phyloP scores from a whole-genome alignment of 2,329 filamentous ascomycete species.

The Sporothrix schenckii region DNA sequence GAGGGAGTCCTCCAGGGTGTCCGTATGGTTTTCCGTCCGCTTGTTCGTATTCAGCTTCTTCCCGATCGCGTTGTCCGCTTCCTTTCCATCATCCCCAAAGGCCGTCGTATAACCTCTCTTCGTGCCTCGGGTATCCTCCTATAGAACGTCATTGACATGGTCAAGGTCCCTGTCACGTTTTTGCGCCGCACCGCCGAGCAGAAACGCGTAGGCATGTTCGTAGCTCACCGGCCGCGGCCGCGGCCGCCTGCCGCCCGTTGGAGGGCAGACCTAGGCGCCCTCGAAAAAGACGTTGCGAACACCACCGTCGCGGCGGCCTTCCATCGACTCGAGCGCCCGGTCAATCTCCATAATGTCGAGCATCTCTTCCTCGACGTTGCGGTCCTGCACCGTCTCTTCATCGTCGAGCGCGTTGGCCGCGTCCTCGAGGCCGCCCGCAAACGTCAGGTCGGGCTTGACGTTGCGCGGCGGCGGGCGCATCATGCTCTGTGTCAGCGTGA shows the following conservation, averaged over 20 bases:
- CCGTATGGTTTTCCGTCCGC: background rate
- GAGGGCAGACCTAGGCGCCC: constrained; percentile 32
- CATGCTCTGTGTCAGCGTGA: constrained; percentile 38
- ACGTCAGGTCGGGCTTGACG: constrained; percentile 47
- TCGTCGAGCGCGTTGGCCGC: constrained; percentile 58
- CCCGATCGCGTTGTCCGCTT: background rate
- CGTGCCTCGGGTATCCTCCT: background rate
- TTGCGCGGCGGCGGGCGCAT: constrained; percentile 37
- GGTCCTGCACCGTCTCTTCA: constrained; percentile 51
- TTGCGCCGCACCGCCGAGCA: background rate
- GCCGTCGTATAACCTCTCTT: background rate
- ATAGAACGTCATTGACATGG: background rate
- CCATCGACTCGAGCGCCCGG: constrained; percentile 60
- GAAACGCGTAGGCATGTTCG: background rate
- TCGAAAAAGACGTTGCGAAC: constrained; percentile 38
- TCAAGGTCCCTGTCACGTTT: background rate
- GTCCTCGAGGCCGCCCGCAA: constrained; percentile 54
- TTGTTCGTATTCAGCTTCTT: background rate
- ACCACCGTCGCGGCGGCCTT: constrained; percentile 52
- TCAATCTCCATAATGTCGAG: constrained; percentile 69
- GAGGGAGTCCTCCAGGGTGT: background rate
- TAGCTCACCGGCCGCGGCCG: background rate
- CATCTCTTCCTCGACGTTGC: constrained; percentile 63
- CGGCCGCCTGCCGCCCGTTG: background rate
- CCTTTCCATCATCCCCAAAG: background rate